A percentile compares a stretch with the other conserved stretches of the same genome.
Evolutionary conservation across 176 grass and related monocot genomes (phyloP).

Genomic region (Aegilops sharonensis): DNA sequence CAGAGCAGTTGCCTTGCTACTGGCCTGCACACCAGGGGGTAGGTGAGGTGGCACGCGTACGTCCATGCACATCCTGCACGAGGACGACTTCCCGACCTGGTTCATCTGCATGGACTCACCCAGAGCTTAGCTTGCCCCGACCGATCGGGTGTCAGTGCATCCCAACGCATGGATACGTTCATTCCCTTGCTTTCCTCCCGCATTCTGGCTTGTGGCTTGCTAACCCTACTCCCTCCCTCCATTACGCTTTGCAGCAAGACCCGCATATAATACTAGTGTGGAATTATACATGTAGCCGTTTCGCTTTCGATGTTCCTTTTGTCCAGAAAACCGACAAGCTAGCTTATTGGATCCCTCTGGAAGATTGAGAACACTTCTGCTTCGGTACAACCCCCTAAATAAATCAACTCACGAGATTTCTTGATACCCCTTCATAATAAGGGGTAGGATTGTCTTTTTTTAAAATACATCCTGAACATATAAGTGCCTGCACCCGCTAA

Average conservation of each 20-base stretch:
- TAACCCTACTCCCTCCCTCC: background rate
- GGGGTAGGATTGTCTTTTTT: too few species aligned
- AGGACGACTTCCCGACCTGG: background rate
- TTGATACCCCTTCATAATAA: too few species aligned
- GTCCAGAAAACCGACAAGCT: background rate
- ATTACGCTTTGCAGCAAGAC: background rate
- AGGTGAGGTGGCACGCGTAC: background rate
- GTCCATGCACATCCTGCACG: slow-evolving; percentile 10
- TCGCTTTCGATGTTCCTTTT: background rate
- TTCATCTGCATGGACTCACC: slow-evolving; percentile 4
- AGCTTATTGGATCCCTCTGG: background rate
- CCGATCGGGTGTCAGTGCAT: slow-evolving; percentile 18
- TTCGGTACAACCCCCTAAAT: too few species aligned
- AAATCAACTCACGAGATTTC: too few species aligned
- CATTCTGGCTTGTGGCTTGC: background rate
- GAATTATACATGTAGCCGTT: background rate
- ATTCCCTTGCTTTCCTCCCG: background rate
- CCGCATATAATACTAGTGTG: background rate
- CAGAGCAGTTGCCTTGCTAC: background rate
- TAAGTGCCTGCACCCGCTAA: too few species aligned
- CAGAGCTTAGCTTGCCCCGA: background rate
- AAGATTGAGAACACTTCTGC: too few species aligned
- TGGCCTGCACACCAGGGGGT: background rate
- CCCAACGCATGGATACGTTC: background rate
- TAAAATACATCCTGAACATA: too few species aligned